Conservation (phyloP, 495 filamentous ascomycete genomes). For the Xylaria grammica region DNA sequence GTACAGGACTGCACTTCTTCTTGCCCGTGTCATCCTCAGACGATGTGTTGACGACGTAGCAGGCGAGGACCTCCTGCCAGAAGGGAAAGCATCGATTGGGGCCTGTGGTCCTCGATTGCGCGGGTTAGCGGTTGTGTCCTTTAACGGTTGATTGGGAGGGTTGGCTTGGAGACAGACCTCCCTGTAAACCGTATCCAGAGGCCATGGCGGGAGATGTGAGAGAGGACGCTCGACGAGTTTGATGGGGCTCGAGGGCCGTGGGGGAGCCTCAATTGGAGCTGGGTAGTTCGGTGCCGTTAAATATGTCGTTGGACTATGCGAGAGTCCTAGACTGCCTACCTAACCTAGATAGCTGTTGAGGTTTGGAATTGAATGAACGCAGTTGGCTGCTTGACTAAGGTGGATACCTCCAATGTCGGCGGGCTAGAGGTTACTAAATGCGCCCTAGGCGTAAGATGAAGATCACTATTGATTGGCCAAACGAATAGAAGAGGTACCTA, state of each 20-base stretch:
- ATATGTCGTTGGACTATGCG: background rate
- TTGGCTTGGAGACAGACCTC: conserved; percentile 60
- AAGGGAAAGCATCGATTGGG: conserved; percentile 95
- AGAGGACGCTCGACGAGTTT: background rate
- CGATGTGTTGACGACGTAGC: conserved; percentile 83
- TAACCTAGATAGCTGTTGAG: conserved; percentile 6
- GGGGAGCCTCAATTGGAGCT: conserved; percentile 18
- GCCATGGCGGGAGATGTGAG: conserved; percentile 19
- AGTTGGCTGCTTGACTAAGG: conserved; percentile 19
- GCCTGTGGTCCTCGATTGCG: conserved; percentile 55
- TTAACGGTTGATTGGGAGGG: conserved; percentile 31
- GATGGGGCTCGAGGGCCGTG: conserved; percentile 11
- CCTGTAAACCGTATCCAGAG: conserved; percentile 26
- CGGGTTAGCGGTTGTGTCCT: conserved; percentile 22
- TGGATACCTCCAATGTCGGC: background rate
- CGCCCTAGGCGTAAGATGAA: background rate
- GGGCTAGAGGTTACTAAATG: background rate
- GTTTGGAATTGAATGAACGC: conserved; percentile 21
- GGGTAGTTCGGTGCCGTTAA: conserved; percentile 8
- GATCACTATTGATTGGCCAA: background rate
- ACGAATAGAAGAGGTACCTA: background rate
- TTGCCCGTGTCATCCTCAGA: conserved; percentile 77
- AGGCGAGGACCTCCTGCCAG: conserved; percentile 93
- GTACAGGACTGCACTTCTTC: conserved; percentile 84
- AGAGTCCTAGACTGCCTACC: too few species aligned